A percentile compares a stretch with the other conserved stretches of the same genome.
Conservation (phyloP, 23 red algal genomes). For the Pyropia haitanensis region DNA sequence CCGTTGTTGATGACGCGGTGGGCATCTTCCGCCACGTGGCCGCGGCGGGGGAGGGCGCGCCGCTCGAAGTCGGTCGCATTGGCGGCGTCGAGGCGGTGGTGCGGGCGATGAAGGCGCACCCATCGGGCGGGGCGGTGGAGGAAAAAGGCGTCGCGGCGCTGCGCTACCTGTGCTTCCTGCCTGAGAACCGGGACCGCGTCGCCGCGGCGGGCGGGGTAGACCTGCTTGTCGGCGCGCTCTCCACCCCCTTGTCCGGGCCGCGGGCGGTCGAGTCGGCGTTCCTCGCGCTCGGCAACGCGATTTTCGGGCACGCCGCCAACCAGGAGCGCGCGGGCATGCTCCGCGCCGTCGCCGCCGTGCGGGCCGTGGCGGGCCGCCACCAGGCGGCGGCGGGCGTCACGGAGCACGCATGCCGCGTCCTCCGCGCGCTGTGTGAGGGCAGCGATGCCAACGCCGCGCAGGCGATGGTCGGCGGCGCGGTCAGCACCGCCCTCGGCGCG, state of each 20-base stretch:
- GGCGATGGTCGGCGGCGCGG: constrained; percentile 27
- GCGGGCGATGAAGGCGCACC: constrained; percentile 31
- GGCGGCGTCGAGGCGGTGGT: constrained; percentile 36
- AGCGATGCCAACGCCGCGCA: constrained; percentile 31
- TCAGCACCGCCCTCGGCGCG: constrained; percentile 37
- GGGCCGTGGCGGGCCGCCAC: constrained; percentile 26
- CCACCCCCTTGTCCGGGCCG: not conserved
- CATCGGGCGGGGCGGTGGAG: constrained; percentile 16
- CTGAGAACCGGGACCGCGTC: constrained; percentile 35
- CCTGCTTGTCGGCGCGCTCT: constrained; percentile 30
- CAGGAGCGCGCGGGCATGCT: constrained; percentile 28
- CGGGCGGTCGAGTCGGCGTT: constrained; percentile 41
- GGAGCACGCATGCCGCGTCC: constrained; percentile 64
- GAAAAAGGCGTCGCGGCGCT: constrained; percentile 54
- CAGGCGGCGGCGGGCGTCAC: constrained; percentile 17
- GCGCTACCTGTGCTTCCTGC: constrained; percentile 49
- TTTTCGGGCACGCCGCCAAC: constrained; percentile 32
- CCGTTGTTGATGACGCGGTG: constrained; percentile 46
- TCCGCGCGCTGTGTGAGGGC: constrained; percentile 41
- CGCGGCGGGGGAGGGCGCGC: constrained; percentile 22
- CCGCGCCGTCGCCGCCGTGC: constrained; percentile 23
- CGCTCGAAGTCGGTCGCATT: constrained; percentile 18
- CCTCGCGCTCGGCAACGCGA: constrained; percentile 58
- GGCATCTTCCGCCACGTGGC: constrained; percentile 47
- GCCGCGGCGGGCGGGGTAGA: constrained; percentile 22